phyloP scores from a whole-genome alignment of 139 green algal species.

The Coccomyxa sp. region DNA sequence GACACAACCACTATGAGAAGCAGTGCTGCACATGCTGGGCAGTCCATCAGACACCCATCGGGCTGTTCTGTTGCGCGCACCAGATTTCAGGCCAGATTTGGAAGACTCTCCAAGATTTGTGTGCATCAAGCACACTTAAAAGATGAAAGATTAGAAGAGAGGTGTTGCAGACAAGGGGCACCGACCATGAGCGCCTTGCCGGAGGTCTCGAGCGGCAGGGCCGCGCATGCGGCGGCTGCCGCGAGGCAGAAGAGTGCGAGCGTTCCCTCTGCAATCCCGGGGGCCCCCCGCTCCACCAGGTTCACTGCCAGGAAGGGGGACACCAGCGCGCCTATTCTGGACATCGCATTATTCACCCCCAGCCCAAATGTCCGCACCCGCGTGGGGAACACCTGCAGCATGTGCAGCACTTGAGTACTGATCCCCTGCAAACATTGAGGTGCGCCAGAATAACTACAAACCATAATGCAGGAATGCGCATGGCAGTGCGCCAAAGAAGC shows the following conservation, averaged over 20 bases:
- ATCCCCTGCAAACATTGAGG: not conserved
- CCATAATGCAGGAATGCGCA: not conserved
- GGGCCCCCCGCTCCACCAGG: constrained; percentile 34
- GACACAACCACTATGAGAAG: no score
- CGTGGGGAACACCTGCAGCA: constrained; percentile 63
- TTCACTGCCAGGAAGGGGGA: constrained; percentile 63
- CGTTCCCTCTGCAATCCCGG: constrained; percentile 19
- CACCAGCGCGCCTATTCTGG: constrained; percentile 57
- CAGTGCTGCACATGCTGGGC: no score
- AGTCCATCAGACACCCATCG: no score
- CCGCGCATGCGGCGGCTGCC: constrained; percentile 11
- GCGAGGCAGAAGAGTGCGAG: constrained; percentile 28
- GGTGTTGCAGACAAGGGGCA: not conserved
- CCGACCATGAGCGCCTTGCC: not conserved
- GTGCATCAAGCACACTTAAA: no score
- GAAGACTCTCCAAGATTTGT: no score
- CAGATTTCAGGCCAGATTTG: no score
- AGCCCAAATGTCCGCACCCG: constrained; percentile 58
- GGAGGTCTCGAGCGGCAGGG: constrained; percentile 40
- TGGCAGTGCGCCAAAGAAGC: not conserved
- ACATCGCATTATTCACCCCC: constrained; percentile 59
- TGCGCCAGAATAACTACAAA: not conserved
- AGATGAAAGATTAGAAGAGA: no score
- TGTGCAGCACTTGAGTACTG: no score
- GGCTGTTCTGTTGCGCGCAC: no score